Percentiles rank a stretch among this genome's conserved stretches.
These are phyloP conservation scores for Suillus discolor DNA, from an alignment of 768 basidiomycete species.

Conservation along the genomic window DNA sequence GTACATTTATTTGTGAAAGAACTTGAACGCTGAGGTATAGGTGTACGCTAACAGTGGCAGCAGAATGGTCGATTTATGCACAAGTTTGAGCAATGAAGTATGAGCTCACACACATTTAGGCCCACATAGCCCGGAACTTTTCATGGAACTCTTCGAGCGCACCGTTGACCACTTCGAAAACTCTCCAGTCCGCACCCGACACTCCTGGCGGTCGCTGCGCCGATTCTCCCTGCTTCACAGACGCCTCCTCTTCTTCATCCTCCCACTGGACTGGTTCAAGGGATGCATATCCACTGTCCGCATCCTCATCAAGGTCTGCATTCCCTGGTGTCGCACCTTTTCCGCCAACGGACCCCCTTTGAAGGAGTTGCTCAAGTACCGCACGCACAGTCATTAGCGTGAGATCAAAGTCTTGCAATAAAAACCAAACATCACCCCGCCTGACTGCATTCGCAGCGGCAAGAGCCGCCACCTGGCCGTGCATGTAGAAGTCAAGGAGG, in stretches of 20 bases:
- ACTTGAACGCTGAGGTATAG: neutral
- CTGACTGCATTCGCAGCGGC: slow-evolving; percentile 57
- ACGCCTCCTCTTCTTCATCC: slow-evolving; percentile 20
- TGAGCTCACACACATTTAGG: slow-evolving; percentile 25
- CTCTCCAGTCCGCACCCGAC: slow-evolving; percentile 51
- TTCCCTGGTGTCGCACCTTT: slow-evolving; percentile 19
- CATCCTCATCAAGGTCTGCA: slow-evolving; percentile 22
- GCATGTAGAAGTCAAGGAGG: slow-evolving; percentile 67
- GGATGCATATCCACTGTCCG: slow-evolving; percentile 38
- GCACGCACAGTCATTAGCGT: slow-evolving; percentile 51
- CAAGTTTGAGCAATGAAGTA: neutral
- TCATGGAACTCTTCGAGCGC: slow-evolving; percentile 52
- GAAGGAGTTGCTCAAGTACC: slow-evolving; percentile 49
- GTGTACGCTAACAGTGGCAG: neutral
- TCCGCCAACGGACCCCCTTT: slow-evolving; percentile 23
- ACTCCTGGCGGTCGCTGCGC: slow-evolving; percentile 39
- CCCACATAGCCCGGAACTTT: slow-evolving; percentile 70
- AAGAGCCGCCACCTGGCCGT: slow-evolving; percentile 57
- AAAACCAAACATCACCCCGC: slow-evolving; percentile 66
- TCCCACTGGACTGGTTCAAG: slow-evolving; percentile 30
- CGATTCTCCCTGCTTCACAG: slow-evolving; percentile 2
- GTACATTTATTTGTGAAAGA: neutral
- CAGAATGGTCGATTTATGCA: neutral
- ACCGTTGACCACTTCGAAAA: slow-evolving; percentile 51
- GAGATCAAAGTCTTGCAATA: slow-evolving; percentile 59